A percentile compares a stretch with the other conserved stretches of the same genome.
Evolutionary conservation across 306 rosid species (phyloP).

Genomic region (Trifolium fragiferum): DNA sequence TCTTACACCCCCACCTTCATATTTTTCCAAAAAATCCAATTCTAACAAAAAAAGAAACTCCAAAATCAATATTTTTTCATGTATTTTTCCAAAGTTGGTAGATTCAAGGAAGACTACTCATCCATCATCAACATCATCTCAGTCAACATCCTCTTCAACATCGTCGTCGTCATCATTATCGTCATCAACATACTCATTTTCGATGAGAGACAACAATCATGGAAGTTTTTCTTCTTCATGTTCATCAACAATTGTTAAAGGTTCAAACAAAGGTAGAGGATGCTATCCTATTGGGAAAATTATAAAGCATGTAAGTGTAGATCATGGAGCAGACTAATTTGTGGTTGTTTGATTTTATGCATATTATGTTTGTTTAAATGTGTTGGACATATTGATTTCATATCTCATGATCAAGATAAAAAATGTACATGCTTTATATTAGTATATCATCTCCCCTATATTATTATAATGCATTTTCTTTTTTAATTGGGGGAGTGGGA

Average conservation of each 20-base stretch:
- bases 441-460: background rate
- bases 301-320: constrained; percentile 30
- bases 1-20: constrained; percentile 59
- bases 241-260: constrained; percentile 7
- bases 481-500: too few species aligned
- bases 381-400: constrained; percentile 8
- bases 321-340: constrained; percentile 15
- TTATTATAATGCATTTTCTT: background rate
- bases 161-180: constrained; percentile 17
- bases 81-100: constrained; percentile 36
- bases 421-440: constrained; percentile 35
- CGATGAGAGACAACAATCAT: constrained; percentile 18
- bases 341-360: constrained; percentile 2
- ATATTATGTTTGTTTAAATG: constrained; percentile 24
- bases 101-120: constrained; percentile 38
- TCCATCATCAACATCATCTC: constrained; percentile 31
- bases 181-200: constrained; percentile 32
- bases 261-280: constrained; percentile 35
- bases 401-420: constrained; percentile 34
- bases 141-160: background rate
- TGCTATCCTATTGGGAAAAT: constrained; percentile 29
- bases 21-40: constrained; percentile 38
- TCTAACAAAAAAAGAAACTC: constrained; percentile 28
- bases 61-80: constrained; percentile 36
- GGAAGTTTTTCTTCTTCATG: constrained; percentile 35